Conservation (phyloP, 108 stramenopile genomes). For the Epipyxis sp. region DNA sequence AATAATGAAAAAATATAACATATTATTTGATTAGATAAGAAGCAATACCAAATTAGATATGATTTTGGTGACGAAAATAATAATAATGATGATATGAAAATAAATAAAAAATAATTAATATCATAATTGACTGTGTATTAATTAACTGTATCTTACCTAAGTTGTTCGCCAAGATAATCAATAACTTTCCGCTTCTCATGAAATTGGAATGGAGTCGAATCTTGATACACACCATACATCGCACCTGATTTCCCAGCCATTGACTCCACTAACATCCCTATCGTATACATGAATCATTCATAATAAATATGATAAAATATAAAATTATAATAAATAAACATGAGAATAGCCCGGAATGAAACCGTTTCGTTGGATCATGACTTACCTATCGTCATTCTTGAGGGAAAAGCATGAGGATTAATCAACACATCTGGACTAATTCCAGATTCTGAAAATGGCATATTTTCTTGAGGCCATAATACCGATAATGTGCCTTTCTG, state of each 20-base stretch:
- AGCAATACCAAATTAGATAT: too few species aligned
- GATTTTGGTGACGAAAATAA: too few species aligned
- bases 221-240: conserved; percentile 80
- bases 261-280: conserved; percentile 98
- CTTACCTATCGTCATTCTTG: conserved; percentile 26
- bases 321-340: too few species aligned
- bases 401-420: conserved; percentile 78
- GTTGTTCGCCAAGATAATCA: conserved; percentile 97
- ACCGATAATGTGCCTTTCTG: conserved; percentile 98
- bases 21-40: too few species aligned
- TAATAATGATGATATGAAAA: background rate
- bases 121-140: background rate
- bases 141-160: conserved; percentile 64
- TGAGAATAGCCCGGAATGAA: too few species aligned
- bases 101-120: background rate
- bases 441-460: conserved; percentile 97
- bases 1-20: too few species aligned
- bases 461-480: conserved; percentile 96
- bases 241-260: conserved; percentile 99
- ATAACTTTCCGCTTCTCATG: conserved; percentile 85
- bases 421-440: conserved; percentile 96
- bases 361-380: too few species aligned
- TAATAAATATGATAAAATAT: background rate
- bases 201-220: conserved; percentile 95
- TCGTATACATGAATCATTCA: conserved; percentile 77